phyloP scores from a whole-genome alignment of 441 rosid genomes.

The Adansonia rubrostipa region DNA sequence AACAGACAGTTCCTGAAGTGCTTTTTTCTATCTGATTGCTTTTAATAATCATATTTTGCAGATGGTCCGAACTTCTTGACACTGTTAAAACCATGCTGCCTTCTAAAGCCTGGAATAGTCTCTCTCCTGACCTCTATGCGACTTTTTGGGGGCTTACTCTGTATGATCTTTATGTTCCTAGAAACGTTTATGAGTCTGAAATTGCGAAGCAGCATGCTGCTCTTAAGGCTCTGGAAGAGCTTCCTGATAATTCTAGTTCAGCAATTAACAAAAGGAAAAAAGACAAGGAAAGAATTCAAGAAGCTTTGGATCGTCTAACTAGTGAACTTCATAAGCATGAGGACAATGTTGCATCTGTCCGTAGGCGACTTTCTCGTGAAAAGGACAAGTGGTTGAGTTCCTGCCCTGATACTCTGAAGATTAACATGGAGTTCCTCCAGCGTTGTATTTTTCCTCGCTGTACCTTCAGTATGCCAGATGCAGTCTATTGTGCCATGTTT shows the following conservation, averaged over 20 bases:
- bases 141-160: conserved; percentile 99
- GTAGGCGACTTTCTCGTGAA: conserved; percentile 87
- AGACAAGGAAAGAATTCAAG: conserved; percentile 99
- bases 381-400: conserved; percentile 99
- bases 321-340: conserved; percentile 91
- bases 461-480: conserved; percentile 99
- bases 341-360: conserved; percentile 93
- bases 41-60: conserved; percentile 41
- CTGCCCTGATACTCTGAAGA: conserved; percentile 98
- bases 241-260: conserved; percentile 94
- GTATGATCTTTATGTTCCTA: conserved; percentile 99
- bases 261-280: conserved; percentile 97
- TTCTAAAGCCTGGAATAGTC: conserved; percentile 99
- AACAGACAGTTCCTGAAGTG: not conserved
- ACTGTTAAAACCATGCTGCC: conserved; percentile 94
- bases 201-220: conserved; percentile 95
- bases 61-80: conserved; percentile 97
- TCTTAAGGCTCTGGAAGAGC: conserved; percentile 96
- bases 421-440: conserved; percentile 99
- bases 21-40: conserved; percentile 8
- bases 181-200: conserved; percentile 91
- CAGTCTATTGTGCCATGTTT: conserved; percentile 98
- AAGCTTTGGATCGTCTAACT: conserved; percentile 91
- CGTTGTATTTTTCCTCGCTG: conserved; percentile 99
- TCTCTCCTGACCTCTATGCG: conserved; percentile 97